phyloP scores from a whole-genome alignment of 2,329 filamentous ascomycete genomes.

The Sporothrix sp. region DNA sequence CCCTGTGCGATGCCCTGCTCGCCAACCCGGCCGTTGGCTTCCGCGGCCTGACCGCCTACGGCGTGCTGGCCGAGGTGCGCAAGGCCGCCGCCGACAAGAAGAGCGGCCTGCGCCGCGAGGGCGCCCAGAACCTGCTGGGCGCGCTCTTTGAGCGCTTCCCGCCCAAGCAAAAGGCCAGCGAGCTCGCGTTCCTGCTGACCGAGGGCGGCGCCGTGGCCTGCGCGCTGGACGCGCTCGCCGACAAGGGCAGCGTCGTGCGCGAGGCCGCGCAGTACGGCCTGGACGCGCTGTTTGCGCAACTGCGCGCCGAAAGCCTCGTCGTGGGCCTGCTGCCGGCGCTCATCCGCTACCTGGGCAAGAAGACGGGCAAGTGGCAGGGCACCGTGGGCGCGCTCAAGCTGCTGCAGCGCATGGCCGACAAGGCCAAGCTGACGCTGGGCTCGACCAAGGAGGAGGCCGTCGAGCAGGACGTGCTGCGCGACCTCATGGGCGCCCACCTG shows the following conservation, averaged over 20 bases:
- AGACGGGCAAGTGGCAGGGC: conserved; percentile 94
- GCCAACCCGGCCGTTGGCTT: conserved; percentile 40
- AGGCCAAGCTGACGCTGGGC: conserved; percentile 77
- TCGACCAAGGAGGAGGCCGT: conserved; percentile 70
- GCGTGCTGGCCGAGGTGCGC: conserved; percentile 45
- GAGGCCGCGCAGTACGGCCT: conserved; percentile 92
- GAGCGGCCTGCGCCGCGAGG: conserved; percentile 72
- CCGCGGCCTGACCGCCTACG: conserved; percentile 43
- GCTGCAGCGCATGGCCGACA: conserved; percentile 88
- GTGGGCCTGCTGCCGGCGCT: conserved; percentile 72
- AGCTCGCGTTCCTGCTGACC: conserved; percentile 73
- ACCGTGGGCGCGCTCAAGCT: conserved; percentile 77
- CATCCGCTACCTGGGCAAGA: conserved; percentile 65
- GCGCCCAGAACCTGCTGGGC: conserved; percentile 88
- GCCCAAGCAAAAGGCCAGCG: conserved; percentile 62
- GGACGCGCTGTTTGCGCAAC: conserved; percentile 71
- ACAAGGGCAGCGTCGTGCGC: conserved; percentile 81
- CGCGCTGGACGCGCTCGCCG: conserved; percentile 75
- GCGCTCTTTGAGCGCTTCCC: conserved; percentile 89
- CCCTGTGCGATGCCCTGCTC: conserved; percentile 49
- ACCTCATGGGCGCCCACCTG: conserved; percentile 80
- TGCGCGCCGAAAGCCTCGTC: conserved; percentile 75
- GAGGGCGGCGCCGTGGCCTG: conserved; percentile 62
- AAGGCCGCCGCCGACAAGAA: conserved; percentile 91
- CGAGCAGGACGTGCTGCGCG: conserved; percentile 81